These are phyloP conservation scores for Aspergillus proliferans DNA, from an alignment of 2,329 filamentous ascomycete species.

Conservation along the genomic window DNA sequence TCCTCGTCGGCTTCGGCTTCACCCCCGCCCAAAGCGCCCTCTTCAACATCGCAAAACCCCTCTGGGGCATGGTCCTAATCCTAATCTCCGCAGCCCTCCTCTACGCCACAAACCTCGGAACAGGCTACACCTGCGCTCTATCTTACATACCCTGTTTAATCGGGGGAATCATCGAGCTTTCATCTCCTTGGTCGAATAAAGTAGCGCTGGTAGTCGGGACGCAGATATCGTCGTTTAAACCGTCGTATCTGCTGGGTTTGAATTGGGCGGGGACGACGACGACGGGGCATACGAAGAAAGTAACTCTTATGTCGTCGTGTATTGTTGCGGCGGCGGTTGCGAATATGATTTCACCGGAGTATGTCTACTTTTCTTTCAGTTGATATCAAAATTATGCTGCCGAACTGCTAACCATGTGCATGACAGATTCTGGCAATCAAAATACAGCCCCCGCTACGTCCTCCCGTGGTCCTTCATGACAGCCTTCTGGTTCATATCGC, in stretches of 20 bases:
- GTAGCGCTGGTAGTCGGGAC: conserved; percentile 22
- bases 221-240: conserved; percentile 25
- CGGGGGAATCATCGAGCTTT: conserved; percentile 4
- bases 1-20: conserved; percentile 6
- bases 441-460: conserved; percentile 4
- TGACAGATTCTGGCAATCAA: conserved; percentile 6
- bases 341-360: conserved; percentile 25
- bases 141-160: conserved; percentile 6
- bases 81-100: conserved; percentile 2
- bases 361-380: conserved; percentile 1
- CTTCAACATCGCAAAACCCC: conserved; percentile 6
- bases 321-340: conserved; percentile 6
- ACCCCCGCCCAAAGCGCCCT: conserved; percentile 5
- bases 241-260: conserved; percentile 21
- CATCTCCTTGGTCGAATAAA: conserved; percentile 18
- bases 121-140: conserved; percentile 5
- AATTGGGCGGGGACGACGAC: conserved; percentile 17
- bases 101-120: conserved; percentile 3
- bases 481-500: conserved; percentile 6
- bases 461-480: conserved; percentile 7
- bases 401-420: too few species aligned
- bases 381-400: background rate
- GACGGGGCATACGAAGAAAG: conserved; percentile 7
- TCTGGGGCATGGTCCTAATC: conserved; percentile 5
- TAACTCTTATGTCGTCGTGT: conserved; percentile 6